phyloP scores from a whole-genome alignment of 352 stramenopile species.

The Globisporangium parvum region DNA sequence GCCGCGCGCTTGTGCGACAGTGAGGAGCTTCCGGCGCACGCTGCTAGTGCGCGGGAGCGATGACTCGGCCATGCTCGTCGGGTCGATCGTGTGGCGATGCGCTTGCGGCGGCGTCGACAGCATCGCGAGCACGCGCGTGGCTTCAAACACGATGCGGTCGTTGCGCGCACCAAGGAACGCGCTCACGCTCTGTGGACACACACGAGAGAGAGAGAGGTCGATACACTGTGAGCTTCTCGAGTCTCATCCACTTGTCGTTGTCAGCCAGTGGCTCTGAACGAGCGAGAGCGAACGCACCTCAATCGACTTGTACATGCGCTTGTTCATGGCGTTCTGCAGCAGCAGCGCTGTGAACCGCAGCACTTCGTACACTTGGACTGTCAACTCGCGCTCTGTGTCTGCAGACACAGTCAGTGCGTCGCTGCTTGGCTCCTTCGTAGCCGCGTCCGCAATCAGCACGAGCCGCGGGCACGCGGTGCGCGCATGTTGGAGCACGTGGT shows the following conservation, averaged over 20 bases:
- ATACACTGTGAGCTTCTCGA: background rate
- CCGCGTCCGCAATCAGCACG: slow-evolving; percentile 25
- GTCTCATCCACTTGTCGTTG: too few species aligned
- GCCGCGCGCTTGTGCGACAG: slow-evolving; percentile 39
- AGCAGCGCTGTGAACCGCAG: slow-evolving; percentile 71
- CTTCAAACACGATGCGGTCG: slow-evolving; percentile 61
- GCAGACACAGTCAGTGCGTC: slow-evolving; percentile 5
- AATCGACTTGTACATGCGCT: slow-evolving; percentile 60
- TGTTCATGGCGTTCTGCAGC: slow-evolving; percentile 77
- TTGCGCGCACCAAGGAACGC: slow-evolving; percentile 57
- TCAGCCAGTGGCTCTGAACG: too few species aligned
- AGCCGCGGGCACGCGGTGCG: slow-evolving; percentile 35
- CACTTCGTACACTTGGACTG: slow-evolving; percentile 57
- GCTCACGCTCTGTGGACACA: slow-evolving; percentile 9
- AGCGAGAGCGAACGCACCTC: slow-evolving; percentile 26
- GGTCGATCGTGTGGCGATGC: slow-evolving; percentile 60
- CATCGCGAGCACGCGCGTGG: slow-evolving; percentile 69
- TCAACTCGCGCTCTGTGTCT: slow-evolving; percentile 30
- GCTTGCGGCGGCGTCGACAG: slow-evolving; percentile 57
- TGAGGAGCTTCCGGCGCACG: slow-evolving; percentile 49
- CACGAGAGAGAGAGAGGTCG: slow-evolving; percentile 3
- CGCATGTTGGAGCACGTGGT: slow-evolving; percentile 36
- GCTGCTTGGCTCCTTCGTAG: slow-evolving; percentile 13
- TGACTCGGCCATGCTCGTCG: slow-evolving; percentile 37
- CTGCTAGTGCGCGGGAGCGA: slow-evolving; percentile 29